Base-by-base conservation (phyloP, 1,284 basidiomycete genomes). In the Melampsora larici-populina region DNA sequence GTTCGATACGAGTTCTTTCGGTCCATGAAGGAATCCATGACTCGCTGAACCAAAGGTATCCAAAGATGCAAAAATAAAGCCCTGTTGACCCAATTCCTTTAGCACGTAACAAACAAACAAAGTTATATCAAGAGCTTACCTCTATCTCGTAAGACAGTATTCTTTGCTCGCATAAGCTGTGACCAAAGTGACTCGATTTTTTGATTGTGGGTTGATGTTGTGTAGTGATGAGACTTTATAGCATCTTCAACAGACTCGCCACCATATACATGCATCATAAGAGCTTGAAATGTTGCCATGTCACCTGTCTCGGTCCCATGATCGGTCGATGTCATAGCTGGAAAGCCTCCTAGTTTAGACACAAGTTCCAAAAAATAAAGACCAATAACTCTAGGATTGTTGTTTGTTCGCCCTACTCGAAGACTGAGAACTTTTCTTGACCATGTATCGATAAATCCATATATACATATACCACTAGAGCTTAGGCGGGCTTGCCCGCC, bases 381-480 rank as follows among this genome's bases (percentile, higher is more conserved):
- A 55, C n/a, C n/a, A n/a, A n/a, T n/a, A n/a, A n/a, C n/a, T n/a
- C n/a, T n/a, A n/a, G n/a, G n/a, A n/a, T n/a, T n/a, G n/a, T n/a
- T n/a, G n/a, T n/a, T n/a, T n/a, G n/a, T n/a, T n/a, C n/a, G n/a
- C n/a, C n/a, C n/a, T 21, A 55, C 51, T 24, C 24, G 51, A 55
- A 55, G 5, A 55, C 66, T 49, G 29, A 48, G 40, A 48, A 48
- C 15, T 26, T 48, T 68, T 13, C 43, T 21, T 1, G 40, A 68
- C 66, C 66, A 68, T 24, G 66, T 36, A 36, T 46, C 66, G 17
- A 68, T 68, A 21, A 68, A 48, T 1, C 66, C 66, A 68, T 48
- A 68, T 26, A 68, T 68, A 29, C 66, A 68, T 36, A 48, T 68
- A 9, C 33, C 66, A 68, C 21, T n/a, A n/a, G n/a, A n/a, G n/a